A percentile compares a stretch with the other conserved stretches of the same genome.
These are phyloP conservation scores for Adansonia digitata DNA, from an alignment of 345 rosid genomes.

Conservation along the genomic window DNA sequence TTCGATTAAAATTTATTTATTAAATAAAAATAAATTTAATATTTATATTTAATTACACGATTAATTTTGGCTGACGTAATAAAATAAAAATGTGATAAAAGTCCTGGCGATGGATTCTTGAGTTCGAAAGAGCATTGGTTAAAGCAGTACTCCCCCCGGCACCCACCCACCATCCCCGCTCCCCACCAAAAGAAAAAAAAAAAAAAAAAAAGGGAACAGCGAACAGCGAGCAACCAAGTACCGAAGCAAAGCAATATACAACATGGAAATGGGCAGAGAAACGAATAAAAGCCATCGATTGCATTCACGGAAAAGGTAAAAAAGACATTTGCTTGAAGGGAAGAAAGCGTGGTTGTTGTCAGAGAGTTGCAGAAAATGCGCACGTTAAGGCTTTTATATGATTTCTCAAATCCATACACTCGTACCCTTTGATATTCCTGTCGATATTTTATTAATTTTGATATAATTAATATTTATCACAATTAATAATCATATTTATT, in stretches of 20 bases:
- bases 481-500: too few relatives aligned
- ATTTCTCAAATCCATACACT: neutral
- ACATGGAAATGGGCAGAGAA: slow-evolving; percentile 9
- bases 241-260: slow-evolving; percentile 14
- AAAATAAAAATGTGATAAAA: neutral
- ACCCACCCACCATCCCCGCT: neutral
- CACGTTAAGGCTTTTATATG: slow-evolving; percentile 11
- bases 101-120: neutral
- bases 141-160: slow-evolving; percentile 12
- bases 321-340: slow-evolving; percentile 56
- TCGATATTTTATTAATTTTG: too few relatives aligned
- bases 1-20: too few relatives aligned
- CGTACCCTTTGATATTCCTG: too few relatives aligned
- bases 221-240: slow-evolving; percentile 7
- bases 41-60: too few relatives aligned
- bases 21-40: too few relatives aligned
- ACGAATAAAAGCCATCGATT: slow-evolving; percentile 27
- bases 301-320: slow-evolving; percentile 42
- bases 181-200: neutral
- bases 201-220: neutral
- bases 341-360: slow-evolving; percentile 56
- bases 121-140: slow-evolving; percentile 6
- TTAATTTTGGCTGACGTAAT: slow-evolving; percentile 2
- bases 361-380: slow-evolving; percentile 28
- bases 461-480: too few relatives aligned